Evolutionary conservation across 495 filamentous ascomycete genomes (phyloP).

Genomic region (Neurospora africana): DNA sequence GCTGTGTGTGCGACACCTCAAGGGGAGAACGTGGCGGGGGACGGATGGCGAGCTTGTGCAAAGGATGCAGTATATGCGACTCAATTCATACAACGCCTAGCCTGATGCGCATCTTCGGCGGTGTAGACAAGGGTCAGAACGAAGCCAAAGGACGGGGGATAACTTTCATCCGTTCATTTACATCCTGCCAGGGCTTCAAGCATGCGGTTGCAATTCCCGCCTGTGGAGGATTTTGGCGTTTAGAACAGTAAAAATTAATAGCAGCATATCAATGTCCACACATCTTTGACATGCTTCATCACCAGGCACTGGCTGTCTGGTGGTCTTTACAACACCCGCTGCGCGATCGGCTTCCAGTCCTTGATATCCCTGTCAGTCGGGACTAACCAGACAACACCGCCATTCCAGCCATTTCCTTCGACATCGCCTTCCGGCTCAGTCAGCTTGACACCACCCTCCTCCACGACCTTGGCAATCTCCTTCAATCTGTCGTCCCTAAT

Average conservation of each 20-base stretch:
- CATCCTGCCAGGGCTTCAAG: background rate
- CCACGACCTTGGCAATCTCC: constrained; percentile 10
- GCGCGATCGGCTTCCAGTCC: constrained; percentile 23
- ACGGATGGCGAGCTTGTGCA: constrained; percentile 19
- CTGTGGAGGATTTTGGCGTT: background rate
- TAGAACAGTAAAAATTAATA: background rate
- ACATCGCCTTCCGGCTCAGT: background rate
- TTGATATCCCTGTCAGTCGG: constrained; percentile 16
- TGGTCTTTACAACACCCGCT: constrained; percentile 7
- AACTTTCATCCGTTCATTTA: background rate
- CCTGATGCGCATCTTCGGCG: background rate
- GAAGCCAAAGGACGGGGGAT: background rate
- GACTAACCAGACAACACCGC: constrained; percentile 25
- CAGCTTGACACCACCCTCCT: constrained; percentile 15
- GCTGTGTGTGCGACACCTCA: constrained; percentile 31
- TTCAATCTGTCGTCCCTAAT: constrained; percentile 12
- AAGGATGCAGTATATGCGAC: constrained; percentile 18
- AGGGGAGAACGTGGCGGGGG: constrained; percentile 34
- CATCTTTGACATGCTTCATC: background rate
- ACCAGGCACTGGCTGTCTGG: background rate
- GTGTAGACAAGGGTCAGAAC: background rate
- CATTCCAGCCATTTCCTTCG: constrained; percentile 15
- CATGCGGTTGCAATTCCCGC: background rate
- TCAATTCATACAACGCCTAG: constrained; percentile 2
- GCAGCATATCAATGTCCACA: background rate